Percentiles rank a stretch among this genome's conserved stretches.
Conservation (phyloP, 371 early-diverging fungal genomes). For the Dinochytrium kinnereticum region DNA sequence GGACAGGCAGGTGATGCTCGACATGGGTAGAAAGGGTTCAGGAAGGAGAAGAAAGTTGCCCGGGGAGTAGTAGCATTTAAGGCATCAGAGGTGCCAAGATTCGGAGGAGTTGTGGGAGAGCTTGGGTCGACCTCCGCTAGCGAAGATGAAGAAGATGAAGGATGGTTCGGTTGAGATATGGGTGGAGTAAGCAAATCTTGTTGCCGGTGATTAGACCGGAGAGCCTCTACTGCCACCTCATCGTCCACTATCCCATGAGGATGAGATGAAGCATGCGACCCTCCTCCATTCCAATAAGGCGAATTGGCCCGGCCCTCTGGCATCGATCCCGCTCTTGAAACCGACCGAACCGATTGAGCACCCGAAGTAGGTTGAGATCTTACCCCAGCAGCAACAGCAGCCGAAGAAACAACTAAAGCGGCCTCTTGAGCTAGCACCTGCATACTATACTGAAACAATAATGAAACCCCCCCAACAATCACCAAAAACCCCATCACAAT, state of each 20-base stretch:
- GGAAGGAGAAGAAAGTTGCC: background rate
- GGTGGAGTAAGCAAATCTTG: too few relatives aligned
- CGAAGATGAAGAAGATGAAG: too few relatives aligned
- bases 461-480: conserved; percentile 49
- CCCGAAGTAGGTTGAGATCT: background rate
- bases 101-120: background rate
- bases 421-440: conserved; percentile 21
- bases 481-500: conserved; percentile 52
- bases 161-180: too few relatives aligned
- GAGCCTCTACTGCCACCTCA: background rate
- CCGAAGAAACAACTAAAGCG: background rate
- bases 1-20: background rate
- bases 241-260: too few relatives aligned
- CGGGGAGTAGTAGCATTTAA: too few relatives aligned
- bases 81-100: background rate
- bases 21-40: background rate
- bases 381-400: background rate
- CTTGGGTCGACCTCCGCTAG: background rate
- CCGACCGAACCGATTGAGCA: background rate
- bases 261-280: background rate
- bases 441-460: conserved; percentile 46
- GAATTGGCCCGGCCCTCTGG: background rate
- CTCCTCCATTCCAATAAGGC: background rate
- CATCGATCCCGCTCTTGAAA: background rate
- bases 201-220: too few relatives aligned